Evolutionary conservation across 169 alveolate species (phyloP).

Genomic region (Ichthyophthirius multifiliis): DNA sequence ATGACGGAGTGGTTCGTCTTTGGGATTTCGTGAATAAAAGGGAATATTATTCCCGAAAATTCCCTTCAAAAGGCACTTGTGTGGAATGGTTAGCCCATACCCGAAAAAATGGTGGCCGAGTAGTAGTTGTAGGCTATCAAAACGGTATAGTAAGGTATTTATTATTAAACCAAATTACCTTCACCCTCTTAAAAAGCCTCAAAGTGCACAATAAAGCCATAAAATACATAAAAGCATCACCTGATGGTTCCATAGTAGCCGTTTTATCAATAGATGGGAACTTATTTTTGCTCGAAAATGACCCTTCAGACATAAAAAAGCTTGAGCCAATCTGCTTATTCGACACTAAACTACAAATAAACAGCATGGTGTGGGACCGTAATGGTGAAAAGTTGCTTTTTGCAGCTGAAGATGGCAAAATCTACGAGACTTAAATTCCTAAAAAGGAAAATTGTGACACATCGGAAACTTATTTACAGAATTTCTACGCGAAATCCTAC

Average conservation of each 20-base stretch:
- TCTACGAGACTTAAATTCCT: conserved; percentile 73
- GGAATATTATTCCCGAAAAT: conserved; percentile 47
- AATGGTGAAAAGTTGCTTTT: conserved; percentile 56
- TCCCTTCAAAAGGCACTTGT: conserved; percentile 60
- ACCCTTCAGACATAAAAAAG: conserved; percentile 49
- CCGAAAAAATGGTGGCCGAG: conserved; percentile 50
- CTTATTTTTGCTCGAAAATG: conserved; percentile 73
- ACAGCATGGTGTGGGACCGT: conserved; percentile 78
- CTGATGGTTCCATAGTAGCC: conserved; percentile 67
- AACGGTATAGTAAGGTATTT: conserved; percentile 70
- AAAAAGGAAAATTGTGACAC: conserved; percentile 61
- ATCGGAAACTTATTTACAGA: conserved; percentile 69
- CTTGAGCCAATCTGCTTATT: conserved; percentile 70
- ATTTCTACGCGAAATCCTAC: conserved; percentile 58
- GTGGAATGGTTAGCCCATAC: conserved; percentile 55
- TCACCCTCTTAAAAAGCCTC: conserved; percentile 54
- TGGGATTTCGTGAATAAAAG: conserved; percentile 76
- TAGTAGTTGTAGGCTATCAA: conserved; percentile 63
- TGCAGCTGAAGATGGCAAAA: conserved; percentile 73
- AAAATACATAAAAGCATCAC: conserved; percentile 57
- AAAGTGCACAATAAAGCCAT: conserved; percentile 78
- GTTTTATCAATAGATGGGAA: conserved; percentile 67
- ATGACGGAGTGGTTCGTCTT: conserved; percentile 70
- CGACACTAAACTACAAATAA: conserved; percentile 54
- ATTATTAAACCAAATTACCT: conserved; percentile 30